Conservation (phyloP, 345 rosid species). For the Camelina laxa region DNA sequence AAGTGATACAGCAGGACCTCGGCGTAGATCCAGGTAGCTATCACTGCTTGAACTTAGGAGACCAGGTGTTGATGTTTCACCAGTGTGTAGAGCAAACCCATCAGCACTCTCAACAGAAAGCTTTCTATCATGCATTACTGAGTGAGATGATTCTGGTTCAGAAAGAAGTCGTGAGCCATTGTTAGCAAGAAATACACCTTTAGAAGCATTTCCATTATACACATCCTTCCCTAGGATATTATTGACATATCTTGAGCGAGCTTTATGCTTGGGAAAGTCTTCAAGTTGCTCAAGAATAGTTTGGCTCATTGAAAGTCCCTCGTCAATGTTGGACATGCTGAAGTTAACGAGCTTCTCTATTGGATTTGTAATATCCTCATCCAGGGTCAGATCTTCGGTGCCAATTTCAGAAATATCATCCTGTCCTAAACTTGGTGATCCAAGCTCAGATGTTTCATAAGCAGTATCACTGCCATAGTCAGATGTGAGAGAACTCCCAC, state of each 20-base stretch:
- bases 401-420: slow-evolving; percentile 76
- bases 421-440: slow-evolving; percentile 74
- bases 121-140: slow-evolving; percentile 62
- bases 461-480: slow-evolving; percentile 97
- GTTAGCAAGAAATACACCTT: slow-evolving; percentile 49
- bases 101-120: slow-evolving; percentile 81
- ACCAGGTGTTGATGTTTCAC: slow-evolving; percentile 69
- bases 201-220: slow-evolving; percentile 65
- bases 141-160: slow-evolving; percentile 60
- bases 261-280: slow-evolving; percentile 76
- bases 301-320: slow-evolving; percentile 94
- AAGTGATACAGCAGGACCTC: slow-evolving; percentile 55
- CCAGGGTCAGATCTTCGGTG: slow-evolving; percentile 69
- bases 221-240: slow-evolving; percentile 50
- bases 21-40: slow-evolving; percentile 61
- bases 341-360: slow-evolving; percentile 82
- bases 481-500: slow-evolving; percentile 75
- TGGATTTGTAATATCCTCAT: slow-evolving; percentile 81
- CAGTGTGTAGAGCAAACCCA: slow-evolving; percentile 64
- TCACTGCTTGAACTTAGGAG: slow-evolving; percentile 63
- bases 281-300: slow-evolving; percentile 92
- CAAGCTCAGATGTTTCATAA: slow-evolving; percentile 89
- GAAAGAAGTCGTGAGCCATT: slow-evolving; percentile 68
- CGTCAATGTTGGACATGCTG: slow-evolving; percentile 93
- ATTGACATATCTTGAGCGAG: slow-evolving; percentile 57